A percentile compares a stretch with the other conserved stretches of the same genome.
Conservation (phyloP, 2,329 filamentous ascomycete genomes). For the Calonectria honghensis region DNA sequence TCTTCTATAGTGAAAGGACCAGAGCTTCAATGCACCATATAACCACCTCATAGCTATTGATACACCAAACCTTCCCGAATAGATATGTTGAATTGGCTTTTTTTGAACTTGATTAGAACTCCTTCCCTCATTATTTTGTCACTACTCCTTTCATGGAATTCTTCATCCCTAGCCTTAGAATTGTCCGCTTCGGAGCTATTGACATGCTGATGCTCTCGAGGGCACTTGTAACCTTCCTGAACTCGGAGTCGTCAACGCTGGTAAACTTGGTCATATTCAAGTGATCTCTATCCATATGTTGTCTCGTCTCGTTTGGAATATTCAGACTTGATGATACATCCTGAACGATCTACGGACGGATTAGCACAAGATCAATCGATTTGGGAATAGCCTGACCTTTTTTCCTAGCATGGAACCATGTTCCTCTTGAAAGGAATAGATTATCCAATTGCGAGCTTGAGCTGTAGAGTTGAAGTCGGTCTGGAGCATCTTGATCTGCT, state of each 20-base stretch:
- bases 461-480: background rate
- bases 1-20: no score
- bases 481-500: background rate
- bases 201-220: constrained; percentile 26
- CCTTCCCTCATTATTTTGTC: background rate
- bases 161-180: background rate
- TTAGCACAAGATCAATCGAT: constrained; percentile 50
- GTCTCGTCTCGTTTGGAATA: constrained; percentile 55
- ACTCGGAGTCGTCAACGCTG: constrained; percentile 56
- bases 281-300: constrained; percentile 59
- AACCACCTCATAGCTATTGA: no score
- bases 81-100: no score
- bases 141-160: background rate
- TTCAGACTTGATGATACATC: constrained; percentile 61
- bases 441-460: background rate
- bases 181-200: background rate
- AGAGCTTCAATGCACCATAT: no score
- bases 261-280: constrained; percentile 62
- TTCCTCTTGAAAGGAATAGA: background rate
- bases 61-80: no score
- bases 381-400: background rate
- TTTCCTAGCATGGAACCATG: background rate
- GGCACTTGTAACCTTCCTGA: constrained; percentile 55
- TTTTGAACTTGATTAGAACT: no score
- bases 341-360: constrained; percentile 59